phyloP scores from a whole-genome alignment of 768 basidiomycete genomes.

The Phanerochaete carnosa region DNA sequence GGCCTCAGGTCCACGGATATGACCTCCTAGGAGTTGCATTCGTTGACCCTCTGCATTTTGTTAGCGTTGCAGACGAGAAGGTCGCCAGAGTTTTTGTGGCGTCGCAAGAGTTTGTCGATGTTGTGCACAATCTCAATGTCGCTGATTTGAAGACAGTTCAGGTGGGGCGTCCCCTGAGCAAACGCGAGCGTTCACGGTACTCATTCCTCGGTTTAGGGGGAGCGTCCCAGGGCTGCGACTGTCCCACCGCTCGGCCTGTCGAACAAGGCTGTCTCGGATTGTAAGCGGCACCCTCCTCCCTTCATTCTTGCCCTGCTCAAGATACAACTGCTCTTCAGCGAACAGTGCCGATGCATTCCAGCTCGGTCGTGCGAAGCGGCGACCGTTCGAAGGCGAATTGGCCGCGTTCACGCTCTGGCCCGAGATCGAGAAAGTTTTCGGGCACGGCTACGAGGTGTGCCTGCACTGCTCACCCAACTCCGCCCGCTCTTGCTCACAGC shows the following conservation, averaged over 20 bases:
- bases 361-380: constrained; percentile 18
- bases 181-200: background rate
- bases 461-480: background rate
- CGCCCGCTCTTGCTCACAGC: background rate
- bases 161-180: constrained; percentile 32
- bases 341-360: background rate
- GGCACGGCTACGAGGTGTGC: constrained; percentile 92
- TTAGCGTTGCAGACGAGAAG: constrained; percentile 94
- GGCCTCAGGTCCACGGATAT: constrained; percentile 97
- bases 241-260: constrained; percentile 94
- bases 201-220: constrained; percentile 34
- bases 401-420: constrained; percentile 91
- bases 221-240: constrained; percentile 73
- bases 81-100: constrained; percentile 93
- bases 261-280: constrained; percentile 82
- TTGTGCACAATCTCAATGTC: constrained; percentile 49
- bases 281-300: constrained; percentile 47
- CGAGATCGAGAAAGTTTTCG: constrained; percentile 94
- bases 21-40: constrained; percentile 82
- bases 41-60: constrained; percentile 73
- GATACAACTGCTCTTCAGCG: background rate
- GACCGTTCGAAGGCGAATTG: constrained; percentile 88
- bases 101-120: constrained; percentile 72
- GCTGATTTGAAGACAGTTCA: constrained; percentile 46
- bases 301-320: background rate